Conservation (phyloP, 2,329 filamentous ascomycete species). For the Aspergillus sp. region DNA sequence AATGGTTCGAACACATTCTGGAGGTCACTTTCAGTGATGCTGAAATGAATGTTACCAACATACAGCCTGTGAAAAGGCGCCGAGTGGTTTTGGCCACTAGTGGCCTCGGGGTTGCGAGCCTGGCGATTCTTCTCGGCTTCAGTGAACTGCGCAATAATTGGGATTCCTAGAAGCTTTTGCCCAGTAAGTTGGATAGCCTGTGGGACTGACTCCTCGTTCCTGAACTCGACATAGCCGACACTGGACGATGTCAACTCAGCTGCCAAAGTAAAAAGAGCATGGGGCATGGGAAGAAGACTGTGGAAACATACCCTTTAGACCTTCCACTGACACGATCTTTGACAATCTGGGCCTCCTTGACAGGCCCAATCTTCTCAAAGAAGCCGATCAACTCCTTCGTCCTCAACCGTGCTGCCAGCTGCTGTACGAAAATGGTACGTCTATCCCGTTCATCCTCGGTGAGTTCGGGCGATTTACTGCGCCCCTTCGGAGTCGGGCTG, state of each 20-base stretch:
- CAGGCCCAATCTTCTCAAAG: constrained; percentile 88
- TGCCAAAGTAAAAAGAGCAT: neutral
- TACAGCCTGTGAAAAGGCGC: constrained; percentile 97
- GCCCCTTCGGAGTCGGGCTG: constrained; percentile 35
- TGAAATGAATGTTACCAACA: constrained; percentile 99
- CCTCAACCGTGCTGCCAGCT: constrained; percentile 85
- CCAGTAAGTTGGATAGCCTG: constrained; percentile 96
- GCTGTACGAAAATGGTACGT: constrained; percentile 95
- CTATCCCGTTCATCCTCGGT: constrained; percentile 95
- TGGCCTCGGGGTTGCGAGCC: constrained; percentile 68
- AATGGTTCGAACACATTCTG: constrained; percentile 97
- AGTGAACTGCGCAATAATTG: constrained; percentile 95
- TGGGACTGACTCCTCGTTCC: constrained; percentile 84
- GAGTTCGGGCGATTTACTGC: constrained; percentile 53
- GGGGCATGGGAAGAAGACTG: too few species aligned
- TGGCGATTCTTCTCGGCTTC: constrained; percentile 99
- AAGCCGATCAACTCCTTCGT: constrained; percentile 90
- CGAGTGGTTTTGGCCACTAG: constrained; percentile 63
- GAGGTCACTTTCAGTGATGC: constrained; percentile 91
- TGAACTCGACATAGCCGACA: constrained; percentile 99
- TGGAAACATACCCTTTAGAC: constrained; percentile 69
- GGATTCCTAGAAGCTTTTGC: constrained; percentile 96
- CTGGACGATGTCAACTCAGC: constrained; percentile 41
- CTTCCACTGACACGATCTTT: constrained; percentile 94
- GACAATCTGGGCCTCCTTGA: constrained; percentile 96